These are phyloP conservation scores for Boletus eberwhitei DNA, from an alignment of 768 basidiomycete genomes.

Conservation along the genomic window DNA sequence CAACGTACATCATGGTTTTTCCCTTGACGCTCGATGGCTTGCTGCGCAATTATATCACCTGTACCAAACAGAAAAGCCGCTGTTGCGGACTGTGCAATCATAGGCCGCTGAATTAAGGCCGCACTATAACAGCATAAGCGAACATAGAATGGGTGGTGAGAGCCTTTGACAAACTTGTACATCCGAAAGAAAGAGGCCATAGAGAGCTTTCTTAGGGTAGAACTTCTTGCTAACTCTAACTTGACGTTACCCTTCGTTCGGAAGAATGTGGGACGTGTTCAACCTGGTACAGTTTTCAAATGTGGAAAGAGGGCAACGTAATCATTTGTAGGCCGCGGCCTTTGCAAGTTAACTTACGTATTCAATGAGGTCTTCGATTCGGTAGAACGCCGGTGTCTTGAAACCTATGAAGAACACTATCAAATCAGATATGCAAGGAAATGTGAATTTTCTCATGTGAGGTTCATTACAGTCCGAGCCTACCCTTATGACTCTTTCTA, in stretches of 20 bases:
- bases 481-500: neutral
- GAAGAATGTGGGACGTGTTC: neutral
- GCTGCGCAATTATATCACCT: slow-evolving; percentile 84
- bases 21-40: slow-evolving; percentile 72
- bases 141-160: neutral
- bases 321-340: neutral
- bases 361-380: neutral
- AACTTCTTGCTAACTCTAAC: neutral
- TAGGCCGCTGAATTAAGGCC: slow-evolving; percentile 56
- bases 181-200: slow-evolving; percentile 46
- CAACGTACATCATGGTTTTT: slow-evolving; percentile 68
- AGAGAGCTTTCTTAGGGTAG: too few species aligned
- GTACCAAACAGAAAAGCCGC: slow-evolving; percentile 67
- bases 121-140: slow-evolving; percentile 39
- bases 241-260: too few species aligned
- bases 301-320: neutral
- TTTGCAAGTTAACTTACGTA: neutral
- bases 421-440: neutral
- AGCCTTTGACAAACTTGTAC: slow-evolving; percentile 38
- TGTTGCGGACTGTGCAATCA: slow-evolving; percentile 61
- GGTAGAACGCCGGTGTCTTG: neutral
- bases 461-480: too few species aligned
- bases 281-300: neutral
- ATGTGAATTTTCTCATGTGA: neutral
- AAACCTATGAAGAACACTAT: neutral